Percentiles rank a stretch among this genome's conserved stretches.
phyloP scores from a whole-genome alignment of 2,329 filamentous ascomycete genomes.

The Arthrobotrys megalospora region DNA sequence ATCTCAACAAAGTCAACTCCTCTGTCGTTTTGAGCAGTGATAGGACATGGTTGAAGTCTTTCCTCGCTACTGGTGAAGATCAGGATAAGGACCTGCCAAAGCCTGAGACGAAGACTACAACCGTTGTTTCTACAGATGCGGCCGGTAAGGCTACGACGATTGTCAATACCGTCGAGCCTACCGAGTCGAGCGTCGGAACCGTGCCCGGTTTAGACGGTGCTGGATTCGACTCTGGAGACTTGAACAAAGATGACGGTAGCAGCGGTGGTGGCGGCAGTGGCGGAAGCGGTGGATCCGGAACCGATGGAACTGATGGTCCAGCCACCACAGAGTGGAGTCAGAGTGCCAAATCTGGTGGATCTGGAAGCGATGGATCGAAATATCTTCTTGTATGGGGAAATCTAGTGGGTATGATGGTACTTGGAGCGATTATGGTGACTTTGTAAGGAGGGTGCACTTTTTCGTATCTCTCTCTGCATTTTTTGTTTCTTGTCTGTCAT shows the following conservation, averaged over 20 bases:
- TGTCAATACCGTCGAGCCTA: constrained; percentile 64
- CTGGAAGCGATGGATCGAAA: constrained; percentile 21
- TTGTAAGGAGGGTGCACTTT: constrained; percentile 27
- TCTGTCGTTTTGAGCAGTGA: constrained; percentile 83
- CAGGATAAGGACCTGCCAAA: constrained; percentile 72
- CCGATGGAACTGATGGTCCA: constrained; percentile 58
- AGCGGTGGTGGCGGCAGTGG: constrained; percentile 64
- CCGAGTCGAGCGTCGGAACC: constrained; percentile 68
- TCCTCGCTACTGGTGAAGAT: constrained; percentile 85
- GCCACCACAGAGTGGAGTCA: constrained; percentile 54
- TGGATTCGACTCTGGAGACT: constrained; percentile 68
- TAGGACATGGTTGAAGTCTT: constrained; percentile 81
- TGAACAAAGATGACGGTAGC: constrained; percentile 62
- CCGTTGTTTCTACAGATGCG: constrained; percentile 48
- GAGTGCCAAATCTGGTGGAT: constrained; percentile 11
- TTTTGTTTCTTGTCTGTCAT: constrained; percentile 41
- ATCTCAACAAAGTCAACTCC: constrained; percentile 77
- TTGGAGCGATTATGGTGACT: constrained; percentile 40
- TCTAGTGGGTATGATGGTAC: constrained; percentile 40
- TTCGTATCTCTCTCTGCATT: constrained; percentile 8
- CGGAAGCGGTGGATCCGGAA: constrained; percentile 65
- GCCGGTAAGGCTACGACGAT: constrained; percentile 64
- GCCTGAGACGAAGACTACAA: constrained; percentile 65
- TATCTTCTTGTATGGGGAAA: constrained; percentile 39
- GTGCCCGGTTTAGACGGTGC: constrained; percentile 74